phyloP scores from a whole-genome alignment of 495 filamentous ascomycete genomes.

The Aspergillus hancockii region DNA sequence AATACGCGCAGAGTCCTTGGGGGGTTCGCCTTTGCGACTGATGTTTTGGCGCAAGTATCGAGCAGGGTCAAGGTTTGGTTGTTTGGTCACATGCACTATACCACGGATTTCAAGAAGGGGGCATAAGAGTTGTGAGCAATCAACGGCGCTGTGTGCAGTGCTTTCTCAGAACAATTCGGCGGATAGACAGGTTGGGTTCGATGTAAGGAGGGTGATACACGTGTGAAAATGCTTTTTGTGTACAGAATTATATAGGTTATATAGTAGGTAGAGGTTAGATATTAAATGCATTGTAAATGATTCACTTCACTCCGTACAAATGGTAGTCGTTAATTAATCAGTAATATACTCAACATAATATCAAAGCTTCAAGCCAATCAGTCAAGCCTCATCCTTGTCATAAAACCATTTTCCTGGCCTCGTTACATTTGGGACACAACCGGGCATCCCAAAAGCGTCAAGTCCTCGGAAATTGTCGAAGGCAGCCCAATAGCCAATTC shows the following conservation, averaged over 20 bases:
- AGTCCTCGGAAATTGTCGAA: constrained; percentile 1
- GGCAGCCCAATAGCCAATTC: constrained; percentile 14
- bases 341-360: constrained; percentile 23
- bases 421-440: constrained; percentile 21
- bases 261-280: neutral
- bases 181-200: too few species aligned
- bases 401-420: constrained; percentile 20
- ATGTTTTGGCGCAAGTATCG: neutral
- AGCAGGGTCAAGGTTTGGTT: neutral
- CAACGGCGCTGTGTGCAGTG: too few species aligned
- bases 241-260: too few species aligned
- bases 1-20: neutral
- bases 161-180: too few species aligned
- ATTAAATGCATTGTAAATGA: neutral
- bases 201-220: neutral
- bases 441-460: constrained; percentile 19
- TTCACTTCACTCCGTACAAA: neutral
- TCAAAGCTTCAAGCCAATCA: constrained; percentile 17
- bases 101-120: too few species aligned
- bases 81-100: too few species aligned
- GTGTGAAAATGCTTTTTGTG: neutral
- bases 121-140: too few species aligned
- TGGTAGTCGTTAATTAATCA: constrained; percentile 17
- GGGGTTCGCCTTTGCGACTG: neutral
- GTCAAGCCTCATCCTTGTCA: constrained; percentile 16